These are phyloP conservation scores for Scytalidium sp. DNA, from an alignment of 2,329 filamentous ascomycete species.

Conservation along the genomic window DNA sequence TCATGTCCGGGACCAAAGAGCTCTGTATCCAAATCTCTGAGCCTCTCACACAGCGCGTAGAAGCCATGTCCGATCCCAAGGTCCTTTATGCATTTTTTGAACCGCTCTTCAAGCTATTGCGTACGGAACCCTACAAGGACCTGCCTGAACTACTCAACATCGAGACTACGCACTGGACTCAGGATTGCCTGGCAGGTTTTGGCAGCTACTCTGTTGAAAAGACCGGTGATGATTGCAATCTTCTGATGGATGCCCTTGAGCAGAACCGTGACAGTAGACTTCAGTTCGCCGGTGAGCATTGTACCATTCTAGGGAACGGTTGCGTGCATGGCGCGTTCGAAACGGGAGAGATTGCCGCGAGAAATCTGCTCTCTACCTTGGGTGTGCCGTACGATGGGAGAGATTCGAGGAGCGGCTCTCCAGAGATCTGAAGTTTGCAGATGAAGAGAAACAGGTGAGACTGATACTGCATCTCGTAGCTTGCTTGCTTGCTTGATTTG, in stretches of 20 bases:
- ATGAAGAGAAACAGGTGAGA: not conserved
- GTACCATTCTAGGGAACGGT: slow-evolving; percentile 36
- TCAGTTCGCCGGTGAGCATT: slow-evolving; percentile 40
- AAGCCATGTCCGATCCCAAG: slow-evolving; percentile 35
- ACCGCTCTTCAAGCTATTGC: slow-evolving; percentile 39
- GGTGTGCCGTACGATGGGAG: slow-evolving; percentile 31
- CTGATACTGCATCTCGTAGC: not conserved
- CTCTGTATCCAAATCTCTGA: slow-evolving; percentile 41
- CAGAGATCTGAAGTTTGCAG: not conserved
- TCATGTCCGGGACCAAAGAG: slow-evolving; percentile 39
- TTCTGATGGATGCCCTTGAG: slow-evolving; percentile 33
- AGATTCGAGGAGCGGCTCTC: slow-evolving; percentile 19
- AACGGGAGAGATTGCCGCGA: slow-evolving; percentile 37
- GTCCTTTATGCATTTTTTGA: slow-evolving; percentile 39
- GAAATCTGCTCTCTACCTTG: slow-evolving; percentile 34
- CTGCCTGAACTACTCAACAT: slow-evolving; percentile 35
- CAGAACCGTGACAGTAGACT: slow-evolving; percentile 32
- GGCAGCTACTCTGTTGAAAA: slow-evolving; percentile 41
- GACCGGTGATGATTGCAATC: slow-evolving; percentile 37
- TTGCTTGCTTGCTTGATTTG: not conserved
- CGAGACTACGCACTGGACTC: slow-evolving; percentile 41
- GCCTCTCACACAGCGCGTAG: slow-evolving; percentile 40
- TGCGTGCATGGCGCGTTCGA: slow-evolving; percentile 43
- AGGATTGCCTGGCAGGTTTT: slow-evolving; percentile 39
- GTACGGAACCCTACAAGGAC: slow-evolving; percentile 40